phyloP scores from a whole-genome alignment of 345 rosid genomes.

The Moricandia moricandioides region DNA sequence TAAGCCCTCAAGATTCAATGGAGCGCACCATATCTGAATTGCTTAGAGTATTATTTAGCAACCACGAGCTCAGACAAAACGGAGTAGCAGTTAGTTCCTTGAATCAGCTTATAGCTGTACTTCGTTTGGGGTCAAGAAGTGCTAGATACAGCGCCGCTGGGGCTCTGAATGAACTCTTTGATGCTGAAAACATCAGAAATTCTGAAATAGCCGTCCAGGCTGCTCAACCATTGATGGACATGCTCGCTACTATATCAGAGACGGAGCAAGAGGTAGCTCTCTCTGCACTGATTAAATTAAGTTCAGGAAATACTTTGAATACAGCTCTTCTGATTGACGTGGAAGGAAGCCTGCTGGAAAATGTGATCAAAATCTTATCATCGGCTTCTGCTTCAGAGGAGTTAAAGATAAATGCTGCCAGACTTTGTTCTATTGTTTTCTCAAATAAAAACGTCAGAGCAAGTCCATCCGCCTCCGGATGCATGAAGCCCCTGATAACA shows the following conservation, averaged over 20 bases:
- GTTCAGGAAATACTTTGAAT: slow-evolving; percentile 54
- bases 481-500: slow-evolving; percentile 57
- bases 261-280: slow-evolving; percentile 78
- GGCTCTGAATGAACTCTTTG: slow-evolving; percentile 74
- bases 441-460: slow-evolving; percentile 52
- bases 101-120: slow-evolving; percentile 85
- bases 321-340: slow-evolving; percentile 49
- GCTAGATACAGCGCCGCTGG: slow-evolving; percentile 81
- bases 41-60: slow-evolving; percentile 65
- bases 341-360: slow-evolving; percentile 64
- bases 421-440: slow-evolving; percentile 62
- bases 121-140: slow-evolving; percentile 70
- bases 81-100: slow-evolving; percentile 66
- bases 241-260: slow-evolving; percentile 69
- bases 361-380: slow-evolving; percentile 55
- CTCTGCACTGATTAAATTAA: slow-evolving; percentile 65
- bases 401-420: slow-evolving; percentile 71
- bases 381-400: slow-evolving; percentile 61
- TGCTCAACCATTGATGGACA: slow-evolving; percentile 78
- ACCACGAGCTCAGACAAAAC: slow-evolving; percentile 63
- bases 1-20: slow-evolving; percentile 64
- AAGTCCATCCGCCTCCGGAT: slow-evolving; percentile 54
- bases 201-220: slow-evolving; percentile 77
- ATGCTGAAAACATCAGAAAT: slow-evolving; percentile 64
- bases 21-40: slow-evolving; percentile 72